These are phyloP conservation scores for Fusarium metavorans DNA, from an alignment of 2,329 filamentous ascomycete species.

Conservation along the genomic window DNA sequence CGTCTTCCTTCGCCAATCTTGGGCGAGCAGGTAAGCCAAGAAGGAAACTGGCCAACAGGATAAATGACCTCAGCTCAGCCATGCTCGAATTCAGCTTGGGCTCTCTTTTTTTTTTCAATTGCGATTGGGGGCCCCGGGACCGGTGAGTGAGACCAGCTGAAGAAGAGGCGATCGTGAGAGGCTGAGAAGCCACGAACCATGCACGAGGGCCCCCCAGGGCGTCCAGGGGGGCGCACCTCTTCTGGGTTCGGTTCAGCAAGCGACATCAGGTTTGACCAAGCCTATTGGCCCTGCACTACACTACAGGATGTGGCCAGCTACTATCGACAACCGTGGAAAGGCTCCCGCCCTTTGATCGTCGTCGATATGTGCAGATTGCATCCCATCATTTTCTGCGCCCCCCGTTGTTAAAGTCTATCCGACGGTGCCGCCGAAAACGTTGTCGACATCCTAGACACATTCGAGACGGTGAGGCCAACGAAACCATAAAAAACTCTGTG, in stretches of 20 bases:
- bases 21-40: constrained; percentile 17
- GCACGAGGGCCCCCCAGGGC: not conserved
- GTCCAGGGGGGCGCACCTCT: not conserved
- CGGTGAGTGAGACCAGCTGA: constrained; percentile 28
- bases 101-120: constrained; percentile 23
- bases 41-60: not conserved
- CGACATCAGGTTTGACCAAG: not conserved
- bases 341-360: constrained; percentile 19
- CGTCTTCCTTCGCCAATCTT: constrained; percentile 32
- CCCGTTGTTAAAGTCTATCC: not conserved
- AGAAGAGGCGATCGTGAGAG: constrained; percentile 26
- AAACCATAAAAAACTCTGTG: constrained; percentile 4
- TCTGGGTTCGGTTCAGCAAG: not conserved
- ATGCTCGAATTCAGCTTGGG: constrained; percentile 9
- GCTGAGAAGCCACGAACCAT: constrained; percentile 7
- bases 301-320: not conserved
- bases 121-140: constrained; percentile 6
- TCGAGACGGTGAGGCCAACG: not conserved
- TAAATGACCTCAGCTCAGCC: constrained; percentile 10
- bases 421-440: not conserved
- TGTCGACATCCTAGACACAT: not conserved
- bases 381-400: not conserved
- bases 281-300: not conserved
- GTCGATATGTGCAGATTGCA: constrained; percentile 12
- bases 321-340: constrained; percentile 4